Percentiles rank a stretch among this genome's conserved stretches.
Evolutionary conservation across 164 flowering plant species (phyloP).

Genomic region (Magnolia sinica): DNA sequence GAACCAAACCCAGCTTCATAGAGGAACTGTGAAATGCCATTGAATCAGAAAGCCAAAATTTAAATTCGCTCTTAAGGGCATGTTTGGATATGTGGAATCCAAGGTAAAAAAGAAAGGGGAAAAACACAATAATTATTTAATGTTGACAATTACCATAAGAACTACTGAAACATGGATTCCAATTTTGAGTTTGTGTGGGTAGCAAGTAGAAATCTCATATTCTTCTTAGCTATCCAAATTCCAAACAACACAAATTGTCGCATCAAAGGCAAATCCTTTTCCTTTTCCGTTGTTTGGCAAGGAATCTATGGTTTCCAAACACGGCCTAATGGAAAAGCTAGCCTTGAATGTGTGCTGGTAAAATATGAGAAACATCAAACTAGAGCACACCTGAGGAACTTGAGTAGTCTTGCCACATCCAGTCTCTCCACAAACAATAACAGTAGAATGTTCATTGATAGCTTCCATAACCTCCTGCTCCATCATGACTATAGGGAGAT

Average conservation of each 20-base stretch:
- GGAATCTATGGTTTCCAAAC: no score
- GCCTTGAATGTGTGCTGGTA: neutral
- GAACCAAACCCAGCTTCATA: slow-evolving; percentile 97
- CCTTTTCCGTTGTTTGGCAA: no score
- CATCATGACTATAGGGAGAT: slow-evolving; percentile 95
- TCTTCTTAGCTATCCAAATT: no score
- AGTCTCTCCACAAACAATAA: slow-evolving; percentile 91
- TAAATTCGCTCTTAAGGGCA: neutral
- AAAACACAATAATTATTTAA: no score
- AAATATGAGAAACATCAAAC: slow-evolving; percentile 1
- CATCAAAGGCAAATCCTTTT: no score
- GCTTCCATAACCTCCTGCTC: slow-evolving; percentile 99
- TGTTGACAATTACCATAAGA: no score
- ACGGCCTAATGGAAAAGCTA: neutral
- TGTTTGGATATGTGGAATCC: no score
- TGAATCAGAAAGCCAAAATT: slow-evolving; percentile 4
- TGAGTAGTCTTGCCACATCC: slow-evolving; percentile 98
- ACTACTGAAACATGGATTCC: no score
- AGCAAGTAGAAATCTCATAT: no score
- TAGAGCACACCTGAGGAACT: slow-evolving; percentile 72
- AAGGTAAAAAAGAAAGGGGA: neutral
- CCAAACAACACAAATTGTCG: no score
- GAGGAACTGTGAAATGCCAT: slow-evolving; percentile 62
- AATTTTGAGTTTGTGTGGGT: no score
- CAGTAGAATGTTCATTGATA: slow-evolving; percentile 56